A percentile compares a stretch with the other conserved stretches of the same genome.
phyloP scores from a whole-genome alignment of 164 flowering plant genomes.

The Macadamia integrifolia region DNA sequence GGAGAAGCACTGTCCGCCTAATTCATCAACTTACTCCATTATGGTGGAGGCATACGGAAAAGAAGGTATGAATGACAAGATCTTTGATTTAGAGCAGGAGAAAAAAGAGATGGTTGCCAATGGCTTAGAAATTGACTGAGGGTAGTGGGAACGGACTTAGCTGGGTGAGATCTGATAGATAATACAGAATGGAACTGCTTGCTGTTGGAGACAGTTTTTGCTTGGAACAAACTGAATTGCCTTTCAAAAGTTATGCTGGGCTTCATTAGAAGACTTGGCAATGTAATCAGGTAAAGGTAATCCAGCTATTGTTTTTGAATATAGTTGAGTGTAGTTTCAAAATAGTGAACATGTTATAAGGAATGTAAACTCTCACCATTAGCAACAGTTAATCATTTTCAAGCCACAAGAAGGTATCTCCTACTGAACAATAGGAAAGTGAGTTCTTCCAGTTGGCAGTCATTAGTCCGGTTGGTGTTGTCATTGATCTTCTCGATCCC shows the following conservation, averaged over 20 bases:
- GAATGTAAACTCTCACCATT: not conserved
- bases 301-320: not conserved
- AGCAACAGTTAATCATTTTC: too few relatives aligned
- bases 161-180: slow-evolving; percentile 5
- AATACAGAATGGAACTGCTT: not conserved
- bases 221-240: not conserved
- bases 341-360: not conserved
- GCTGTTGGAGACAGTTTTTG: not conserved
- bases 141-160: not conserved
- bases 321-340: not conserved
- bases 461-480: too few relatives aligned
- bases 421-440: too few relatives aligned
- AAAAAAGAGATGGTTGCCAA: slow-evolving; percentile 18
- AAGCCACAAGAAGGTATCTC: too few relatives aligned
- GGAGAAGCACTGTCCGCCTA: slow-evolving; percentile 49
- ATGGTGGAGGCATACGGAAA: slow-evolving; percentile 77
- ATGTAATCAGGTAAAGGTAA: not conserved
- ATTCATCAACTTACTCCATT: slow-evolving; percentile 49
- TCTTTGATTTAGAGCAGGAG: slow-evolving; percentile 75
- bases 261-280: not conserved
- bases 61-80: slow-evolving; percentile 82
- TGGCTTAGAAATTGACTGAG: slow-evolving; percentile 19
- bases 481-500: too few relatives aligned
- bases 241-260: slow-evolving; percentile 8
- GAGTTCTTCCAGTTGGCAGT: too few relatives aligned